phyloP scores from a whole-genome alignment of 257 asterid genomes.

The Nicotiana attenuata region DNA sequence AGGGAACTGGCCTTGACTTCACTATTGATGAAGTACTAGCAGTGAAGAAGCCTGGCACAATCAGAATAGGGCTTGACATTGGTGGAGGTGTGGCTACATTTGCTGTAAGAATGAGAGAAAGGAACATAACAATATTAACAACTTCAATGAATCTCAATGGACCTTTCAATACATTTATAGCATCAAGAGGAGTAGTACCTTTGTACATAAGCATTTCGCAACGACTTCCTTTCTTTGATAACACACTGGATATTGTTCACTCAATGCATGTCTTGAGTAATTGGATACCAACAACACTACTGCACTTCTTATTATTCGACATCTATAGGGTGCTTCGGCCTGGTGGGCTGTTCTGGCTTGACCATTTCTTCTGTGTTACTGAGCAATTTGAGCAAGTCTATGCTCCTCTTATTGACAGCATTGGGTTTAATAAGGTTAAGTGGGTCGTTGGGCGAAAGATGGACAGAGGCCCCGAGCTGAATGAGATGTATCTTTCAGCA shows the following conservation, averaged over 20 bases:
- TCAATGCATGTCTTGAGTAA: conserved; percentile 70
- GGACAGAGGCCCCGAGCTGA: conserved; percentile 49
- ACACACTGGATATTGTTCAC: conserved; percentile 58
- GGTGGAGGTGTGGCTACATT: conserved; percentile 81
- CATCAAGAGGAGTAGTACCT: conserved; percentile 66
- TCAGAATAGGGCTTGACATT: conserved; percentile 64
- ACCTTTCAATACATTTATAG: conserved; percentile 63
- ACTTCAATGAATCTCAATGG: conserved; percentile 63
- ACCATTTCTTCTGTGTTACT: conserved; percentile 60
- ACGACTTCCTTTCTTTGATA: conserved; percentile 69
- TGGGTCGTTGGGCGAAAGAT: conserved; percentile 57
- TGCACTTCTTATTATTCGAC: conserved; percentile 60
- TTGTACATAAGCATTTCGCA: conserved; percentile 63
- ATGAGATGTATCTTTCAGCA: conserved; percentile 68
- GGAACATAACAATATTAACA: conserved; percentile 51
- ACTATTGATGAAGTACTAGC: conserved; percentile 58
- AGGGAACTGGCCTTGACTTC: conserved; percentile 38
- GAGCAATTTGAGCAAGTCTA: conserved; percentile 45
- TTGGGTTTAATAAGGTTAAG: conserved; percentile 51
- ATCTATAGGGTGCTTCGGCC: conserved; percentile 64
- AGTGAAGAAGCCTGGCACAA: conserved; percentile 35
- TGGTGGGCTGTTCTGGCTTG: conserved; percentile 71
- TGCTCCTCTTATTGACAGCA: conserved; percentile 55
- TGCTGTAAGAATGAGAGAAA: conserved; percentile 67
- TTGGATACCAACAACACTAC: conserved; percentile 58